A percentile compares a stretch with the other conserved stretches of the same genome.
These are phyloP conservation scores for Gossypium stocksii DNA, from an alignment of 345 rosid genomes.

Conservation along the genomic window DNA sequence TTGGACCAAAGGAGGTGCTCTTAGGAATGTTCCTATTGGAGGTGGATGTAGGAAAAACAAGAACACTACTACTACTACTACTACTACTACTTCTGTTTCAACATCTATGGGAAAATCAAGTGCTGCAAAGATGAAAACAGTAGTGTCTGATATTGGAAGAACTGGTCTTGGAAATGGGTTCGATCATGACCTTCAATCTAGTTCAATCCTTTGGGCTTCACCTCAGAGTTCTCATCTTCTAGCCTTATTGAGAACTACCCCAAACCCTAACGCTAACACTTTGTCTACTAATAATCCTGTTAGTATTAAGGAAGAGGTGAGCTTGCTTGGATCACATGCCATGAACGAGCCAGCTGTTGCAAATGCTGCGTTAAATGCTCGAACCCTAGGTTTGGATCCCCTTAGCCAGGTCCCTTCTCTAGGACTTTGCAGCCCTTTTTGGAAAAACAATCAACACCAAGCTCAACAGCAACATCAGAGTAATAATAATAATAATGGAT, in stretches of 20 bases:
- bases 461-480: slow-evolving; percentile 36
- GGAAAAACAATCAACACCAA: slow-evolving; percentile 41
- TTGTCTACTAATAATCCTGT: slow-evolving; percentile 19
- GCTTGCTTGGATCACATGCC: slow-evolving; percentile 33
- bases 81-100: slow-evolving; percentile 20
- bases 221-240: slow-evolving; percentile 49
- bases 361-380: slow-evolving; percentile 22
- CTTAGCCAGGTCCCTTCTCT: slow-evolving; percentile 34
- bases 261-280: slow-evolving; percentile 53
- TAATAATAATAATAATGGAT: slow-evolving; percentile 17
- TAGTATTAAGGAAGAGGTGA: slow-evolving; percentile 40
- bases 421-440: slow-evolving; percentile 39
- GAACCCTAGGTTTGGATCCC: slow-evolving; percentile 40
- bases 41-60: slow-evolving; percentile 76
- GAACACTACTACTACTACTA: slow-evolving; percentile 22
- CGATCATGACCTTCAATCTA: slow-evolving; percentile 40
- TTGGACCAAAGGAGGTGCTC: slow-evolving; percentile 81
- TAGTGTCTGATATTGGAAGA: slow-evolving; percentile 47
- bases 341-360: slow-evolving; percentile 31
- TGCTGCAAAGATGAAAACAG: slow-evolving; percentile 35
- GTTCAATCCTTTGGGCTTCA: slow-evolving; percentile 44
- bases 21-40: slow-evolving; percentile 69
- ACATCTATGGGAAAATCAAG: slow-evolving; percentile 31
- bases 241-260: slow-evolving; percentile 43
- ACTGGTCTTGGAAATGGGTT: slow-evolving; percentile 37